Evolutionary conservation across 208 protist species (phyloP).

Genomic region (Tritrichomonas foetus): DNA sequence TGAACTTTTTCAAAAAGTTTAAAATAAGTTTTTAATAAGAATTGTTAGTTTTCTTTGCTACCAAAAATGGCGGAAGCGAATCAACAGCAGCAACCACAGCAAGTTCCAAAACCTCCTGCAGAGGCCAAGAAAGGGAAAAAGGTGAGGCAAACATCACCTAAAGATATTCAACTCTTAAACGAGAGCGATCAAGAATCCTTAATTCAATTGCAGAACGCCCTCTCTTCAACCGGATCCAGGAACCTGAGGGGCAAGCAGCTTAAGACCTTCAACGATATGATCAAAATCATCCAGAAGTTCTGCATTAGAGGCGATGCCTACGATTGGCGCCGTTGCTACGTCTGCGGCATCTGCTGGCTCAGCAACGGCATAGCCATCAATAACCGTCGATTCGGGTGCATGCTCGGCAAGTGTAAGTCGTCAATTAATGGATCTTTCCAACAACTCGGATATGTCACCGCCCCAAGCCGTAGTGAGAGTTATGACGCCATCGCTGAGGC

Average conservation of each 20-base stretch:
- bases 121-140: too few relatives aligned
- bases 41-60: too few relatives aligned
- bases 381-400: background rate
- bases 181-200: too few relatives aligned
- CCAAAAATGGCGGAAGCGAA: too few relatives aligned
- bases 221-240: background rate
- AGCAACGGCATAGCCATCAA: background rate
- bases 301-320: background rate
- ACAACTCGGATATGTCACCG: background rate
- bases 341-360: conserved; percentile 18
- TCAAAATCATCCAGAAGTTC: background rate
- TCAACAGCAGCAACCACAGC: too few relatives aligned
- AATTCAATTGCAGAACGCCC: too few relatives aligned
- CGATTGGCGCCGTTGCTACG: background rate
- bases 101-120: too few relatives aligned
- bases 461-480: too few relatives aligned
- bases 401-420: background rate
- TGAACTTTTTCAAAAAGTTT: too few relatives aligned
- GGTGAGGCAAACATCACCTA: too few relatives aligned
- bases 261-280: background rate
- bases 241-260: background rate
- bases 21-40: too few relatives aligned
- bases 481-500: background rate
- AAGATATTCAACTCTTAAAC: too few relatives aligned
- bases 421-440: conserved; percentile 39